phyloP scores from a whole-genome alignment of 192 early-diverging fungal genomes.

The Linnemannia schmuckeri region DNA sequence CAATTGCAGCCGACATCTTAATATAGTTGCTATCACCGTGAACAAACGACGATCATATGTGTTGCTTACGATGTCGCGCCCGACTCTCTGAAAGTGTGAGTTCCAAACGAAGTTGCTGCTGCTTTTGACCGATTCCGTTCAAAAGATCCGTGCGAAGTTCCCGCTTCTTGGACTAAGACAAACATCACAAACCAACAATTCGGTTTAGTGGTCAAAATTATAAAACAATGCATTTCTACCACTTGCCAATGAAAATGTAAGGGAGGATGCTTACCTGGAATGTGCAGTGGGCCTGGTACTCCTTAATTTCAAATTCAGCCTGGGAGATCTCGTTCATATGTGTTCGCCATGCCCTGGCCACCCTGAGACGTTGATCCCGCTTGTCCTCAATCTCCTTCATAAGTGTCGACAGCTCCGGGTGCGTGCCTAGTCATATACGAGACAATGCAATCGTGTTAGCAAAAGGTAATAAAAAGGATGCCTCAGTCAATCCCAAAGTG shows the following conservation, averaged over 20 bases:
- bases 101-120: constrained; percentile 22
- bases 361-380: constrained; percentile 54
- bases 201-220: neutral
- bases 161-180: constrained; percentile 30
- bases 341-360: constrained; percentile 60
- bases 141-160: constrained; percentile 23
- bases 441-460: neutral
- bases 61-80: neutral
- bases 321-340: constrained; percentile 58
- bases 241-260: neutral
- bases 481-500: neutral
- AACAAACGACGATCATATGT: too few species aligned
- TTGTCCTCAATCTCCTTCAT: constrained; percentile 69
- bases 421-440: constrained; percentile 54
- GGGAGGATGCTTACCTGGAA: constrained; percentile 25
- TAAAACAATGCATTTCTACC: neutral
- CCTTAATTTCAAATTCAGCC: constrained; percentile 61
- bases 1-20: neutral
- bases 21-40: neutral
- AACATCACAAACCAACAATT: neutral
- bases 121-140: constrained; percentile 6
- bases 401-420: constrained; percentile 63
- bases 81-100: constrained; percentile 3
- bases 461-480: neutral
- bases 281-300: constrained; percentile 65